phyloP scores from a whole-genome alignment of 176 grass and related monocot genomes.

The Urochloa ruziziensis region DNA sequence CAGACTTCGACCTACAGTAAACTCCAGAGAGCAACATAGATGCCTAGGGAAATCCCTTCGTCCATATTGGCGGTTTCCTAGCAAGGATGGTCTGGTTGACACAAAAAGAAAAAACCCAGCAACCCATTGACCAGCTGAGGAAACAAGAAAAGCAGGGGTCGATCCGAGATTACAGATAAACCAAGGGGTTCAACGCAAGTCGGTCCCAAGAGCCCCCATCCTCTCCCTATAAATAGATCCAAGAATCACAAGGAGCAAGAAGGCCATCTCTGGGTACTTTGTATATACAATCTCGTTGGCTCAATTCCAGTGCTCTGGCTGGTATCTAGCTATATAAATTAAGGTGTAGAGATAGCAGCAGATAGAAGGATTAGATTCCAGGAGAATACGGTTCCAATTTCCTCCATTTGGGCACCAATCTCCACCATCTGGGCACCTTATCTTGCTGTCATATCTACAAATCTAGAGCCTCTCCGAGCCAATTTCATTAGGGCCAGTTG shows the following conservation, averaged over 20 bases:
- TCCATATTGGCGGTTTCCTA: slow-evolving; percentile 29
- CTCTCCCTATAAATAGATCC: slow-evolving; percentile 32
- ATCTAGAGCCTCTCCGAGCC: slow-evolving; percentile 4
- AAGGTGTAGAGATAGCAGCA: background rate
- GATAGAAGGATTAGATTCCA: slow-evolving; percentile 35
- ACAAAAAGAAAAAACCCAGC: slow-evolving; percentile 9
- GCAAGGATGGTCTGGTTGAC: slow-evolving; percentile 23
- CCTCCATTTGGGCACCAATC: background rate
- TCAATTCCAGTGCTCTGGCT: slow-evolving; percentile 15
- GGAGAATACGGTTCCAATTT: slow-evolving; percentile 22
- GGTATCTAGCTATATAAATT: slow-evolving; percentile 16
- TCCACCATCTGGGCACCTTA: background rate
- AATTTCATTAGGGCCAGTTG: slow-evolving; percentile 19
- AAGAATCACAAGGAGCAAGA: slow-evolving; percentile 28
- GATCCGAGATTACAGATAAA: background rate
- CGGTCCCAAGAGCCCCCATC: background rate
- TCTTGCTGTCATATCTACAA: slow-evolving; percentile 16
- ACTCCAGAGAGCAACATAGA: background rate
- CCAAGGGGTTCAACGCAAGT: background rate
- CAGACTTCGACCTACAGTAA: background rate
- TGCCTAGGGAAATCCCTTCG: background rate
- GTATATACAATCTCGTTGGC: slow-evolving; percentile 2
- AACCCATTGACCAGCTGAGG: slow-evolving; percentile 16
- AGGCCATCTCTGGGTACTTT: slow-evolving; percentile 16
- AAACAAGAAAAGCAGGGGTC: background rate